Conservation (phyloP, 208 protist genomes). For the Acanthamoeba culbertsoni region DNA sequence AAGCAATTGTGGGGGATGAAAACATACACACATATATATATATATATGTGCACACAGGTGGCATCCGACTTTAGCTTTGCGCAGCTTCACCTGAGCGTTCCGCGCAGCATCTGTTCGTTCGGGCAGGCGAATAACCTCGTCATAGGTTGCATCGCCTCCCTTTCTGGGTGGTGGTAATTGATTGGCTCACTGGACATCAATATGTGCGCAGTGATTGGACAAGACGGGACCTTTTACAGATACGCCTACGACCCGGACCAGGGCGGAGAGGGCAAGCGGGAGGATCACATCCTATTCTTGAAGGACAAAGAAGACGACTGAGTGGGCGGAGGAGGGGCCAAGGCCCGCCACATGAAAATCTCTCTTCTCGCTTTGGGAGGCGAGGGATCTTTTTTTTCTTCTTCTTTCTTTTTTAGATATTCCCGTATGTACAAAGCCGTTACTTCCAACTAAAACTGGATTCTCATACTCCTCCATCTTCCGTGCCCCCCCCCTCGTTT, state of each 20-base stretch:
- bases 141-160: background rate
- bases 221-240: slow-evolving; percentile 54
- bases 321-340: too few species aligned
- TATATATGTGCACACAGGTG: background rate
- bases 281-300: slow-evolving; percentile 49
- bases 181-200: too few species aligned
- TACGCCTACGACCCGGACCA: slow-evolving; percentile 37
- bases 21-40: too few species aligned
- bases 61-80: slow-evolving; percentile 47
- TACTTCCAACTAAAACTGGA: too few species aligned
- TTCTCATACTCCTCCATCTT: too few species aligned
- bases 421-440: too few species aligned
- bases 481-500: too few species aligned
- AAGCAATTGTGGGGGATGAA: too few species aligned
- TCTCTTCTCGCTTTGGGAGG: too few species aligned
- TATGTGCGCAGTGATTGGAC: slow-evolving; percentile 26
- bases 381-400: too few species aligned
- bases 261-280: slow-evolving; percentile 47
- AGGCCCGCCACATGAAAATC: too few species aligned
- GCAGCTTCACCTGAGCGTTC: slow-evolving; percentile 7
- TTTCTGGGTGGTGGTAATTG: background rate
- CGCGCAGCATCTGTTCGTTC: slow-evolving; percentile 44
- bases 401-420: too few species aligned
- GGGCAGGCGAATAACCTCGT: slow-evolving; percentile 1
- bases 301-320: slow-evolving; percentile 45